Conservation (phyloP, 805 yeast species). For the Candida multigemmis region DNA sequence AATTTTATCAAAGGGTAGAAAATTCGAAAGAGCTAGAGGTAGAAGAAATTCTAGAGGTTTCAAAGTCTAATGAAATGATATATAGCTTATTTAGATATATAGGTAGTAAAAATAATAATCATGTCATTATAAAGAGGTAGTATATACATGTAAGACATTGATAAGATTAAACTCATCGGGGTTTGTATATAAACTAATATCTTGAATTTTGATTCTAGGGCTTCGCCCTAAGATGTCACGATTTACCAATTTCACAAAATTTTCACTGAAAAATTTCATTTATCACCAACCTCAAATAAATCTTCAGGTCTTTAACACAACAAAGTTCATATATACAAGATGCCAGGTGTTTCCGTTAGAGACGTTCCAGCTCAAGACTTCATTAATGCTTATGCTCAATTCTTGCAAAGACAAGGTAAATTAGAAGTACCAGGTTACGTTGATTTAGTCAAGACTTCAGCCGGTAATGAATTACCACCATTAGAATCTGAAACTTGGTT, state of each 20-base stretch:
- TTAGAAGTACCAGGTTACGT: conserved; percentile 99
- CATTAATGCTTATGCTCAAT: conserved; percentile 98
- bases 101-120: neutral
- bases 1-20: conserved; percentile 95
- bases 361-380: conserved; percentile 99
- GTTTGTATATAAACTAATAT: too few species aligned
- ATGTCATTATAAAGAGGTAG: too few species aligned
- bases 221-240: too few species aligned
- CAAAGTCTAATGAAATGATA: conserved; percentile 76
- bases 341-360: conserved; percentile 99
- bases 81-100: neutral
- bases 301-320: too few species aligned
- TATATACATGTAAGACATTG: too few species aligned
- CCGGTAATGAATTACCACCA: conserved; percentile 99
- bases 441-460: conserved; percentile 97
- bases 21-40: conserved; percentile 99
- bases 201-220: too few species aligned
- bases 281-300: too few species aligned
- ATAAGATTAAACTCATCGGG: too few species aligned
- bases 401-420: conserved; percentile 99
- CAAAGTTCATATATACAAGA: conserved; percentile 48
- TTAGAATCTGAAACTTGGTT: conserved; percentile 99
- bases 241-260: too few species aligned
- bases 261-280: too few species aligned
- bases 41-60: conserved; percentile 98